Base-by-base conservation (phyloP, 176 grass and related monocot genomes). In the Oryza glaberrima region DNA sequence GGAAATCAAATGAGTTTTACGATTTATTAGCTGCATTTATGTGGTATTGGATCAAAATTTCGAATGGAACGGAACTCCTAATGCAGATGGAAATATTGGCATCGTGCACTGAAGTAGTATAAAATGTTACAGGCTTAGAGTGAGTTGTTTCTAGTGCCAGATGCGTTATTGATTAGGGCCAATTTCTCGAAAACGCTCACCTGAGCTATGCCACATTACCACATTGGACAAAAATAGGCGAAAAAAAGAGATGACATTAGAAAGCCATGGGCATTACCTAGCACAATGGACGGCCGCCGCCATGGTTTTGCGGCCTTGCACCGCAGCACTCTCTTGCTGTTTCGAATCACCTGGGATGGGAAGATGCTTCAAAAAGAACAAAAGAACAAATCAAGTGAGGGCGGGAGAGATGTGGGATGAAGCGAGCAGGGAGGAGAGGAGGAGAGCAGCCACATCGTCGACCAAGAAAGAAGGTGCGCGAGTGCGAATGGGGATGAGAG, bases 241-340 rank as follows among this genome's bases (percentile, higher is more conserved):
- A 1, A 47, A 19, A 30, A 67, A 23, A 5, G 2, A 58, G 17
- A 56, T 0, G 6, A 7, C 2, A 28, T 28, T 28, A 20, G 8
- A 61, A 61, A 22, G 19, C 2, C 17, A 60, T 8, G 64, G 30
- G 2, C 6, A 11, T 44, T 75, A 86, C 85, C 85, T 45, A 17
- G 85, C 61, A 74, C 70, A 81, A 25, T 54, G 77, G 60, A 34
- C 32, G 35, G 70, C 64, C 22, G 35, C 34, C 19, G 78, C 85
- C 78, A 69, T 75, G 64, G 70, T 30, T 86, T 6, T 11, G 25
- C 47, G 16, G n/a, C 0, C 34, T 28, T 14, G 13, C 73, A 48
- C 12, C 0, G 10, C 14, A 35, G 40, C 54, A 30, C 61, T 23
- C 20, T 10, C 9, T 23, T 11, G n/a, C n/a, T 23, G 0, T 22